Evolutionary conservation across 1,139 yeast genomes (phyloP), one percentile per base, ranked within the genome.

Genomic region (Kodamaea sp.): DNA sequence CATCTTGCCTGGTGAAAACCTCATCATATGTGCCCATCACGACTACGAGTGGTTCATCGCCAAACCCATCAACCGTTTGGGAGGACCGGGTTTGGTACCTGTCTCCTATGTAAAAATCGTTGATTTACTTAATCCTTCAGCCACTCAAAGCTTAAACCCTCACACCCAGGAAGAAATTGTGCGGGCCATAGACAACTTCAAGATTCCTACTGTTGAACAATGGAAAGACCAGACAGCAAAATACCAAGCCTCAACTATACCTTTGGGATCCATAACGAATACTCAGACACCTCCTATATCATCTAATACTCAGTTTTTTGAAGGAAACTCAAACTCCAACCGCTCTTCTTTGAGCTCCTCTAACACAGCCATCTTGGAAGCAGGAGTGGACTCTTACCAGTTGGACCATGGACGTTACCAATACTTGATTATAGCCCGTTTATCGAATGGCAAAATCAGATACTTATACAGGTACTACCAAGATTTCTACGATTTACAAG

Each of bases 1-100:
- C 44, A 87, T 92, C 3, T 53, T 61, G 22, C 88, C 87, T 1
- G 97, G 97, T 23, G 98, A 92, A 54, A 84, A 87, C 50, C 76
- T 92, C 47, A 86, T 89, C 26, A 80, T 92, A 12, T 92, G 96
- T 61, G 98, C 98, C 2, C 97, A 90, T 61, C 95, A 92, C 53
- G 92, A 88, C 40, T 87, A 74, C 48, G 98, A 92, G 61, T 92
- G 98, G 98, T 90, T 89, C 53, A 94, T 92, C 39, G 97, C 97
- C 10, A 92, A 92, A 57, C 97, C 97, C 6, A 86, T 92, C 34
- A 95, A 94, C 43, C 71, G 97, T 34, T 70, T 92, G 32, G 98
- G 98, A 11, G 98, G 97, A 0, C 97, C 97, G 0, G 98, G 98
- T 1, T 70, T 92, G 38, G 95, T 92, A 9, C 98, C 98, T 0